phyloP scores from a whole-genome alignment of 2,329 filamentous ascomycete species.

The Ophioceras dolichostomum region DNA sequence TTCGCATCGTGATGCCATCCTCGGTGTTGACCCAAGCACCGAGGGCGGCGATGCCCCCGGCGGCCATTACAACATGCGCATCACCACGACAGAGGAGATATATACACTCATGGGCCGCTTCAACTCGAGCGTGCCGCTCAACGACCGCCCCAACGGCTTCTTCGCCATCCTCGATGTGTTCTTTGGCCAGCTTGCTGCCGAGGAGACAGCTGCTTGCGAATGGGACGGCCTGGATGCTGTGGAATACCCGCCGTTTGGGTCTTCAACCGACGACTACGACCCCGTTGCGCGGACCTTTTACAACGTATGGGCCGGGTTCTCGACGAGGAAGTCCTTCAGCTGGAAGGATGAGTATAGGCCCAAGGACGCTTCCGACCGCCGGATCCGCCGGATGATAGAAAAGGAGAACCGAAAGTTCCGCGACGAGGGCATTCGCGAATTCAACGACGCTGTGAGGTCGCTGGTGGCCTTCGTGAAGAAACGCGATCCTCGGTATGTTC shows the following conservation, averaged over 20 bases:
- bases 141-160: constrained; percentile 71
- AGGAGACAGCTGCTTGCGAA: constrained; percentile 65
- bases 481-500: constrained; percentile 73
- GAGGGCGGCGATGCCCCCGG: constrained; percentile 20
- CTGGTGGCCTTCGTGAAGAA: constrained; percentile 84
- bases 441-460: constrained; percentile 83
- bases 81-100: constrained; percentile 75
- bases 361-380: constrained; percentile 77
- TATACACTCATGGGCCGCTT: constrained; percentile 69
- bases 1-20: constrained; percentile 76
- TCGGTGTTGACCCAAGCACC: constrained; percentile 40
- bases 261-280: constrained; percentile 64
- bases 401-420: constrained; percentile 83
- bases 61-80: constrained; percentile 43
- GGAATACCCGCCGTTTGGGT: constrained; percentile 75
- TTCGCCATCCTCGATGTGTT: constrained; percentile 66
- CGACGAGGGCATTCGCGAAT: constrained; percentile 73
- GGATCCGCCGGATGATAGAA: constrained; percentile 75
- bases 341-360: constrained; percentile 83
- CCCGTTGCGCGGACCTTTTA: constrained; percentile 72
- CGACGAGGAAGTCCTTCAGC: constrained; percentile 72
- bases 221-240: constrained; percentile 48
- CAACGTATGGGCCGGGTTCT: constrained; percentile 64
- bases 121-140: constrained; percentile 64
- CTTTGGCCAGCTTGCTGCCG: constrained; percentile 68